Conservation (phyloP, 192 early-diverging fungal genomes). For the Backusella macrospora region DNA sequence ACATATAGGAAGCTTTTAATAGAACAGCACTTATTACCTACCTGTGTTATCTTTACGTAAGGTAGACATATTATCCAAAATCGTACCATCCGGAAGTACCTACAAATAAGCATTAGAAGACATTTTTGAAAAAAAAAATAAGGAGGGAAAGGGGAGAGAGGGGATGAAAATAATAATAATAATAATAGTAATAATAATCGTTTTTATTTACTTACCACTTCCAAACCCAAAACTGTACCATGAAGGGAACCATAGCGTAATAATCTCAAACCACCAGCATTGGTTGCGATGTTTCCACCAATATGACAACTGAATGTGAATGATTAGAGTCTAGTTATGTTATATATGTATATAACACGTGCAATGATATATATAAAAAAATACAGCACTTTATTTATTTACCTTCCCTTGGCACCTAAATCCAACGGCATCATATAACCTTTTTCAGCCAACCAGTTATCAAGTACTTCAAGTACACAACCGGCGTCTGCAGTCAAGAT, state of each 20-base stretch:
- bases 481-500: slow-evolving; percentile 91
- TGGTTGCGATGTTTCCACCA: slow-evolving; percentile 98
- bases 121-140: background rate
- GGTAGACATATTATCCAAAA: slow-evolving; percentile 80
- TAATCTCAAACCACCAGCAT: slow-evolving; percentile 93
- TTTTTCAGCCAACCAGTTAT: slow-evolving; percentile 79
- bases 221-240: slow-evolving; percentile 94
- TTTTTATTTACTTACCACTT: slow-evolving; percentile 63
- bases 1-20: too few relatives aligned
- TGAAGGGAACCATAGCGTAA: slow-evolving; percentile 96
- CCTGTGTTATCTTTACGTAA: slow-evolving; percentile 98
- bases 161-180: background rate
- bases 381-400: background rate
- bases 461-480: slow-evolving; percentile 88
- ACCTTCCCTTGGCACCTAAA: slow-evolving; percentile 80
- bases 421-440: slow-evolving; percentile 95
- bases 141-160: background rate
- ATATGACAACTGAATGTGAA: slow-evolving; percentile 82
- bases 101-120: background rate
- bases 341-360: background rate
- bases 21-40: background rate
- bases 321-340: background rate
- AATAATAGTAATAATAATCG: too few relatives aligned
- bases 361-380: background rate
- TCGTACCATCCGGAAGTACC: slow-evolving; percentile 88